Evolutionary conservation across 2,329 filamentous ascomycete species (phyloP).

Genomic region (Xylariaceae sp.): DNA sequence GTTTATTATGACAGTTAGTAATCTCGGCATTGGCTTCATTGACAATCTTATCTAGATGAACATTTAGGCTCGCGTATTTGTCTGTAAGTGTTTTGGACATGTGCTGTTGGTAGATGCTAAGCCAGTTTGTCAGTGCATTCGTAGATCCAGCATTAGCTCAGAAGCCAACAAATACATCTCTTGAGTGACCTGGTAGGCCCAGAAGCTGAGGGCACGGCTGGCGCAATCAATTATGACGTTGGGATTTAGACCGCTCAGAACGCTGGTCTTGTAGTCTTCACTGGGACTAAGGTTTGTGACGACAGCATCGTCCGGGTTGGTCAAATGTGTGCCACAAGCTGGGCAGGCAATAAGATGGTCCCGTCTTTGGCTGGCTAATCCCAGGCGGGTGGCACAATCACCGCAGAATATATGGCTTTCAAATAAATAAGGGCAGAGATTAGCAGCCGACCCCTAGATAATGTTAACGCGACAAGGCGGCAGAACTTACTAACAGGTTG

Average conservation of each 20-base stretch:
- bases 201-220: conserved; percentile 73
- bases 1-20: conserved; percentile 58
- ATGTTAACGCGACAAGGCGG: background rate
- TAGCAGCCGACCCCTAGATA: background rate
- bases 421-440: background rate
- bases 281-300: conserved; percentile 68
- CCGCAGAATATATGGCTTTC: conserved; percentile 79
- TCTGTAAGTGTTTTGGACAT: conserved; percentile 67
- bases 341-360: conserved; percentile 60
- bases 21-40: conserved; percentile 73
- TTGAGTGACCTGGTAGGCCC: conserved; percentile 79
- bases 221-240: conserved; percentile 83
- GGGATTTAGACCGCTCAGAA: conserved; percentile 78
- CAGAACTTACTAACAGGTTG: conserved; percentile 69
- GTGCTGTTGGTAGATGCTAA: conserved; percentile 71
- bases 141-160: too few relatives aligned
- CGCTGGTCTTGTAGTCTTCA: conserved; percentile 85
- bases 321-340: conserved; percentile 66
- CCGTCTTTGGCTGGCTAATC: conserved; percentile 54
- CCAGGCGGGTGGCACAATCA: conserved; percentile 63
- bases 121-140: conserved; percentile 3
- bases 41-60: conserved; percentile 67
- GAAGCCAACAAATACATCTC: conserved; percentile 62
- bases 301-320: conserved; percentile 70
- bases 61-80: conserved; percentile 62